Base-by-base conservation (phyloP, 352 stramenopile species). In the Pythium diclinum region DNA sequence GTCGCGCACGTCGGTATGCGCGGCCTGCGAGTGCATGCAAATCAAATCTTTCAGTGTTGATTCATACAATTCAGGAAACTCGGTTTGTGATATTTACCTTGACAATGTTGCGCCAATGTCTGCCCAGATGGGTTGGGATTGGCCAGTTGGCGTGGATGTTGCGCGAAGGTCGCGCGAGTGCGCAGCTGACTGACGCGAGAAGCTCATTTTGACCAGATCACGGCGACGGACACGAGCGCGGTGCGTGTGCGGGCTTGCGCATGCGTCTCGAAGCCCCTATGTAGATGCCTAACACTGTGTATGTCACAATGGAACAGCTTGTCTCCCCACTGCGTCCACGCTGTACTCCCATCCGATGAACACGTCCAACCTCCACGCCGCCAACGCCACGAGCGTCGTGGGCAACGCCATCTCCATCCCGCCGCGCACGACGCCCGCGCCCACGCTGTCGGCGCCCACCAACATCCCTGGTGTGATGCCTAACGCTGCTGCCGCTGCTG, bases 401-500 rank as follows among this genome's bases (percentile, higher is more conserved):
- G 85, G 85, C 54, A 91, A 89, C 64, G 81, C 83, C 21, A 90
- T 92, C 60, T 67, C 79, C 14, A 91, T 92, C 56, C 85, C 85
- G 8, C 69, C 75, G 34, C 82, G 85, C 59, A 54, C 72, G 28
- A 71, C 59, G 2, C 53, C 72, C 19, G 65, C 49, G 3, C 56
- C 75, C 16, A 56, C 61, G 3, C 47, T 67, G 7, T 55, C 63
- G 9, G 52, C 63, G 33, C n/a, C 67, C 47, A 8, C 60, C 40
- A 60, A 61, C 3, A 66, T 67, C 33, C 56, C 58, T 7, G 73
- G 63, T 10, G 61, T 40, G 25, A 54, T 65, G 59, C 53, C 69
- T 28, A 83, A 74, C 36, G 69, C 73, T 16, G 64, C 70, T n/a
- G 58, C 70, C 21, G 68, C 71, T 1, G 68, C 73, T 7, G 74